Percentiles rank a stretch among this genome's conserved stretches.
phyloP scores from a whole-genome alignment of 257 asterid species.

The Primulina huaijiensis region DNA sequence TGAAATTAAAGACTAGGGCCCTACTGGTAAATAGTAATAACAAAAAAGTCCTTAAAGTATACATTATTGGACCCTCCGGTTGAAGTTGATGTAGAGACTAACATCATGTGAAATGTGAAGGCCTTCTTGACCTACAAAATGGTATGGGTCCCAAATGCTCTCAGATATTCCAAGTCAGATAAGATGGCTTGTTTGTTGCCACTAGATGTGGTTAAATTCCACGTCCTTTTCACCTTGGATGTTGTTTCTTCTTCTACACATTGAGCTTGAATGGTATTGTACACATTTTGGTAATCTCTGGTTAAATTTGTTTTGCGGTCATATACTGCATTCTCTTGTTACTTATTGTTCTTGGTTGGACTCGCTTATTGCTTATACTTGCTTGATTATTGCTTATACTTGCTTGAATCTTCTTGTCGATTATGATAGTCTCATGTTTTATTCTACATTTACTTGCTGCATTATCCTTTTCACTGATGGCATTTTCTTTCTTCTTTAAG shows the following conservation, averaged over 20 bases:
- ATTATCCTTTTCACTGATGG: background rate
- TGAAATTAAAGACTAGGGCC: background rate
- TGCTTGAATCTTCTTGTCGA: background rate
- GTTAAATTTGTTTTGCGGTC: background rate
- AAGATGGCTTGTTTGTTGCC: conserved; percentile 25
- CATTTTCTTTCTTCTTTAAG: background rate
- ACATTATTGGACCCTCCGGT: too few species aligned
- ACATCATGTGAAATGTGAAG: background rate
- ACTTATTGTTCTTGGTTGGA: background rate
- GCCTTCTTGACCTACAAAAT: background rate
- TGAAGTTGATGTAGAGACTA: background rate
- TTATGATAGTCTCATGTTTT: background rate
- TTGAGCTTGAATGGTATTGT: background rate
- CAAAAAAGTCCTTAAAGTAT: background rate
- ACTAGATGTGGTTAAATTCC: conserved; percentile 42
- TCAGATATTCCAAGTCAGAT: conserved; percentile 18
- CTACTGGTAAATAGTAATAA: conserved; percentile 28
- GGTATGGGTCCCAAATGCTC: conserved; percentile 23
- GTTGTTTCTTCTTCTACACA: conserved; percentile 25
- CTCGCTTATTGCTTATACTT: background rate
- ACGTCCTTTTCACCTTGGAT: conserved; percentile 16
- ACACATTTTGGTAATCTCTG: background rate
- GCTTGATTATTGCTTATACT: background rate
- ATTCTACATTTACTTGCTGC: background rate
- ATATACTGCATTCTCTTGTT: background rate